Base-by-base conservation (phyloP, 2,329 filamentous ascomycete genomes). In the Aspergillus ochraceus region DNA sequence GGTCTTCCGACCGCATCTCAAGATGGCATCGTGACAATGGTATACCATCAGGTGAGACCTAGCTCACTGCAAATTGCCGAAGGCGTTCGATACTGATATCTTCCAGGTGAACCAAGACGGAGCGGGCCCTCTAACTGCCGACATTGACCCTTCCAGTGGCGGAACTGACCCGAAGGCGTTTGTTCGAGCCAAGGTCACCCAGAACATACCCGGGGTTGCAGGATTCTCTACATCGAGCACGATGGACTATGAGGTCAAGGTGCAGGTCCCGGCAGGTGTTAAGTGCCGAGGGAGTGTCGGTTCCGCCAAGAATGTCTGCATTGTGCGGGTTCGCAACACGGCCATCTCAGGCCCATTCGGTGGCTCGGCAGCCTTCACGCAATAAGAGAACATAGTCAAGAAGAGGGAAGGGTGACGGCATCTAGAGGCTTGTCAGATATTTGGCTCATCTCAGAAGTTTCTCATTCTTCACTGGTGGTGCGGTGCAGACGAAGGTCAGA, bases 251-350 rank as follows among this genome's bases (percentile, higher is more conserved):
- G 84, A 84, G 53, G 76, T 90, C 68, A 83, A 81, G 62, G 82
- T 89, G 57, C 81, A 87, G 74, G 88, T 90, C 84, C 87, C 88
- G 36, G 76, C 76, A 49, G 88, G 87, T 56, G 89, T 88, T 86
- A 88, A 84, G 29, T 90, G 88, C 75, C 79, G 83, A 29, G 88
- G 80, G 58, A 79, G 78, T 49, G 84, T 83, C 8, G 87, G 81
- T 55, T 86, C 84, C 26, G 86, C 81, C 14, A 67, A 78, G 61
- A 86, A 86, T 67, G 86, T 90, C 66, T 90, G 88, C 77, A 75
- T 90, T 59, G 86, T 87, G 32, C 84, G 86, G 60, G 78, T 90
- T 59, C 83, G 85, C 70, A 90, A 90, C 77, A 68, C 74, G 3
- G 84, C 87, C 12, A 75, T 81, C 19, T 86, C 87, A 10, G 87